A percentile compares a stretch with the other conserved stretches of the same genome.
These are phyloP conservation scores for Mrakiaceae sp. DNA, from an alignment of 1,284 basidiomycete genomes.

Conservation along the genomic window DNA sequence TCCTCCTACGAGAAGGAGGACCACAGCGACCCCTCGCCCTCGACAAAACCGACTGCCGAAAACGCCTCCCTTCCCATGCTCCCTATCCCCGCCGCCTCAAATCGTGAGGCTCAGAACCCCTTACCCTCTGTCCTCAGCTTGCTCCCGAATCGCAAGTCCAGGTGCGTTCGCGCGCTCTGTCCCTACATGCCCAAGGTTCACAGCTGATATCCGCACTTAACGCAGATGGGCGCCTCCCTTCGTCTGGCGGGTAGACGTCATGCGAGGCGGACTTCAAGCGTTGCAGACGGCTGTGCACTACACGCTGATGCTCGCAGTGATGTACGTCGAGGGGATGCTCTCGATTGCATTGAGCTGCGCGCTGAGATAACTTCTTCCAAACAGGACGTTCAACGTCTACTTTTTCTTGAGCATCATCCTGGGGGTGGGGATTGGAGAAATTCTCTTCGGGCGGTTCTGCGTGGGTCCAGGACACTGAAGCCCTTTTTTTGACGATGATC, in stretches of 20 bases:
- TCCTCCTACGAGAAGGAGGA: neutral
- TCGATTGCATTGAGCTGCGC: too few relatives aligned
- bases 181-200: neutral
- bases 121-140: neutral
- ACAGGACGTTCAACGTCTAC: constrained; percentile 35
- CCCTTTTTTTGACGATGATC: too few relatives aligned
- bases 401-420: constrained; percentile 30
- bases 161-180: neutral
- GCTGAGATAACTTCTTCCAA: neutral
- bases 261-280: constrained; percentile 25
- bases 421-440: constrained; percentile 30
- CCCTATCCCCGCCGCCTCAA: too few relatives aligned
- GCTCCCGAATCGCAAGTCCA: neutral
- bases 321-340: neutral
- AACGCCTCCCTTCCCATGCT: too few relatives aligned
- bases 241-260: constrained; percentile 24
- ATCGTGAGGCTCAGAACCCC: neutral
- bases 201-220: neutral
- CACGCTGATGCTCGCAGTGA: constrained; percentile 23
- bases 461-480: too few relatives aligned
- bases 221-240: constrained; percentile 22
- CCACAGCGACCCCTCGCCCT: neutral
- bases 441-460: constrained; percentile 27
- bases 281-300: constrained; percentile 27
- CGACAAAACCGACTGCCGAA: neutral